These are phyloP conservation scores for Trypanosoma avium DNA, from an alignment of 208 protist genomes.

Conservation along the genomic window DNA sequence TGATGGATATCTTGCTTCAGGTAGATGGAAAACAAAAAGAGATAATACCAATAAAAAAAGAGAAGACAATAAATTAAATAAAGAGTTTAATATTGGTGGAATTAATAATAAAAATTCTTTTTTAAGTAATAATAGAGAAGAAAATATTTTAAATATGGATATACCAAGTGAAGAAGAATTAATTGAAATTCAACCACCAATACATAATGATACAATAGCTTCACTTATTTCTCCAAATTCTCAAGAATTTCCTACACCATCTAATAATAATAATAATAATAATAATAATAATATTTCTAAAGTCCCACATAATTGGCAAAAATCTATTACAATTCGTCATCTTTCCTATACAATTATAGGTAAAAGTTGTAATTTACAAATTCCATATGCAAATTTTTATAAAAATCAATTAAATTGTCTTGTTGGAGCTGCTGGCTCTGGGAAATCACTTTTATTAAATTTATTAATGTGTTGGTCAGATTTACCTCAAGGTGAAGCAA, in stretches of 20 bases:
- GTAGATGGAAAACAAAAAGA: not conserved
- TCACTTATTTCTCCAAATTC: not conserved
- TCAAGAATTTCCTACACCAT: not conserved
- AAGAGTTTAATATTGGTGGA: conserved; percentile 19
- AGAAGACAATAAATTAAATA: not conserved
- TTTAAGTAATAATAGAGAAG: no score
- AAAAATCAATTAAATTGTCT: conserved; percentile 27
- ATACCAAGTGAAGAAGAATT: not conserved
- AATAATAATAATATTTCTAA: not conserved
- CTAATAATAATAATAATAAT: not conserved
- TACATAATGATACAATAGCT: not conserved
- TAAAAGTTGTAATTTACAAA: not conserved
- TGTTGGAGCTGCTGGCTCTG: conserved; percentile 10
- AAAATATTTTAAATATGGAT: not conserved
- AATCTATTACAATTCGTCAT: conserved; percentile 10
- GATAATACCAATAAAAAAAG: not conserved
- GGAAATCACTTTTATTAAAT: conserved; percentile 16
- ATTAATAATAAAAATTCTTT: not conserved
- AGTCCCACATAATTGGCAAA: conserved; percentile 11
- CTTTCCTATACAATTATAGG: not conserved
- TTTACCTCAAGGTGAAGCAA: not conserved
- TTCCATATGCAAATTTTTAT: conserved; percentile 17
- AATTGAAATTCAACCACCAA: no score
- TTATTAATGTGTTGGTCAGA: conserved; percentile 20
- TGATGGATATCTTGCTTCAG: not conserved